Conservation (phyloP, 1,284 basidiomycete species). For the Malassezia japonica region DNA sequence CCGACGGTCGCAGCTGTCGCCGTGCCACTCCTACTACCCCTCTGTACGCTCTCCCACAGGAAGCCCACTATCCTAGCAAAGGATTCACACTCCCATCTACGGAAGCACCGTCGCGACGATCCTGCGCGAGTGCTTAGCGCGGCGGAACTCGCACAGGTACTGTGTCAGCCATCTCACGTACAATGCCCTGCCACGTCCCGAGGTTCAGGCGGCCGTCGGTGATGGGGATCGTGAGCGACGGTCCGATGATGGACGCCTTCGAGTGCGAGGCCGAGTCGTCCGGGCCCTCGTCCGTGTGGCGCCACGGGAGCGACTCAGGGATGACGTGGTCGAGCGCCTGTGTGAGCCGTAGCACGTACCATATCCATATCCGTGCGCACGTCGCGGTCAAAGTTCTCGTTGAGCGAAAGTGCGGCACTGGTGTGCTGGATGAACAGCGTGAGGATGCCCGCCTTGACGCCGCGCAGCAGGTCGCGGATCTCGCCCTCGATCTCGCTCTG, state of each 20-base stretch:
- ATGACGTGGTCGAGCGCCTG: constrained; percentile 62
- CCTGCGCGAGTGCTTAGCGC: constrained; percentile 58
- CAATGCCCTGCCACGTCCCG: constrained; percentile 77
- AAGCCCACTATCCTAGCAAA: too few relatives aligned
- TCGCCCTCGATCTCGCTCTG: constrained; percentile 60
- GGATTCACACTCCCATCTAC: too few relatives aligned
- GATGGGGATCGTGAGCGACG: constrained; percentile 73
- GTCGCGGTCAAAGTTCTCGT: constrained; percentile 73
- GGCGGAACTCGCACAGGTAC: constrained; percentile 71
- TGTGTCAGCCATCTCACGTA: constrained; percentile 9
- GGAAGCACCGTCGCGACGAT: constrained; percentile 72
- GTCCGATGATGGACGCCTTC: constrained; percentile 72
- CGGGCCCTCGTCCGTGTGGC: constrained; percentile 69
- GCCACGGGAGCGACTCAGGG: constrained; percentile 75
- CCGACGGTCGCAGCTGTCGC: too few relatives aligned
- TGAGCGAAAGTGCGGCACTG: constrained; percentile 74
- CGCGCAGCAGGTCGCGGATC: constrained; percentile 61
- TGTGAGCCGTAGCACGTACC: constrained; percentile 25
- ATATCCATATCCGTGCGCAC: constrained; percentile 52
- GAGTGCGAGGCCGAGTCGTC: constrained; percentile 63
- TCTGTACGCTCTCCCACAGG: too few relatives aligned
- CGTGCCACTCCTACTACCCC: too few relatives aligned
- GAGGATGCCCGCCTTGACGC: constrained; percentile 54
- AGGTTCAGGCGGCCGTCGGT: constrained; percentile 69
- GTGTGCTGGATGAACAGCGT: constrained; percentile 69